Percentiles rank a stretch among this genome's conserved stretches.
Conservation (phyloP, 305 asterid species). For the Ajuga reptans region DNA sequence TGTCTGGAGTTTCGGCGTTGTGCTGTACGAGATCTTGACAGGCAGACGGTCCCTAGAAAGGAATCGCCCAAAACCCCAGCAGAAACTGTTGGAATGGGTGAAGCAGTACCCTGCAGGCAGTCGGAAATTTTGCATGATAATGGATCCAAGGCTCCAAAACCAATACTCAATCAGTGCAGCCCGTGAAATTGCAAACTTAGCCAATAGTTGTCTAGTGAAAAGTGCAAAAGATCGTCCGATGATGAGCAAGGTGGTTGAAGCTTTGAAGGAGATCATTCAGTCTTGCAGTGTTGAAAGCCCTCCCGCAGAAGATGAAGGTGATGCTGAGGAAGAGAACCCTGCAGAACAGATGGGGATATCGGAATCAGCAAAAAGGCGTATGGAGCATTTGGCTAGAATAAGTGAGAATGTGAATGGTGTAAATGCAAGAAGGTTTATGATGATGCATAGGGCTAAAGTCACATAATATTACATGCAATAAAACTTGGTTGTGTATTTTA, state of each 20-base stretch:
- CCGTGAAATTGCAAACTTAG: conserved; percentile 60
- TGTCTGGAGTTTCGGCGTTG: conserved; percentile 92
- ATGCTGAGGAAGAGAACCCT: conserved; percentile 27
- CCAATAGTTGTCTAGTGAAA: conserved; percentile 60
- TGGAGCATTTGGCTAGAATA: conserved; percentile 68
- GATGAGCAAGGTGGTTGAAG: conserved; percentile 77
- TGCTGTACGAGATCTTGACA: conserved; percentile 64
- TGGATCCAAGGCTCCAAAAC: conserved; percentile 69
- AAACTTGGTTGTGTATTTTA: background rate
- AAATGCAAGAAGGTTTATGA: conserved; percentile 46
- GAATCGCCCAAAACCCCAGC: conserved; percentile 57
- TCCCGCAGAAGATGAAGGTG: conserved; percentile 29
- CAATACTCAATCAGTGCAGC: conserved; percentile 56
- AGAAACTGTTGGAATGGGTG: conserved; percentile 69
- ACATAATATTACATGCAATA: conserved; percentile 17
- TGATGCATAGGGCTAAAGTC: conserved; percentile 64
- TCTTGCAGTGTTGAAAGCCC: conserved; percentile 37
- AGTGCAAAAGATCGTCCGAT: conserved; percentile 63
- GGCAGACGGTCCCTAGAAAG: conserved; percentile 77
- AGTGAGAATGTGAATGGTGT: conserved; percentile 63
- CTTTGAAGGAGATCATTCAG: conserved; percentile 38
- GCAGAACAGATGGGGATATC: conserved; percentile 28
- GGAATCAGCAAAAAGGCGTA: conserved; percentile 58
- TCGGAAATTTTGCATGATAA: conserved; percentile 44
- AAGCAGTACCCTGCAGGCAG: conserved; percentile 47